Conservation (phyloP, 228 moss, liverwort and hornwort species). For the Sphagnum magellanicum region DNA sequence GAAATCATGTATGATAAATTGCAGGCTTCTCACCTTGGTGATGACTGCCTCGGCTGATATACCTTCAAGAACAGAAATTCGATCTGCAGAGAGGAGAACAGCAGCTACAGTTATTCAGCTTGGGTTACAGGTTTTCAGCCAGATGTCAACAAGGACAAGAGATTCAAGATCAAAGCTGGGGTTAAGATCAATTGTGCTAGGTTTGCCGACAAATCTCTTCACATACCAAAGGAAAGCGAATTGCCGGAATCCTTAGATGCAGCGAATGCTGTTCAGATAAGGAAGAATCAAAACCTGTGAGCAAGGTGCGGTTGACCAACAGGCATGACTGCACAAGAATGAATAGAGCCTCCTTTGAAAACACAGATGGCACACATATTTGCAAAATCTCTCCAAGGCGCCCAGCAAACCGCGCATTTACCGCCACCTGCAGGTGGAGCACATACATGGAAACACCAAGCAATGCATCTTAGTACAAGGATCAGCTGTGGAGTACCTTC, state of each 20-base stretch:
- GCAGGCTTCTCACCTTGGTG: slow-evolving; percentile 22
- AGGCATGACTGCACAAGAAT: slow-evolving; percentile 32
- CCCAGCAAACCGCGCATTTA: slow-evolving; percentile 41
- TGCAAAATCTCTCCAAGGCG: slow-evolving; percentile 26
- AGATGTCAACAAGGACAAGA: no score
- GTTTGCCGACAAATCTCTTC: no score
- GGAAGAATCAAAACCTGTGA: slow-evolving; percentile 20
- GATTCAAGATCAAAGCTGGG: no score
- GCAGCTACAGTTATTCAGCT: no score
- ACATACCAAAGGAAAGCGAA: no score
- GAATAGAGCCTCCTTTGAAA: slow-evolving; percentile 31
- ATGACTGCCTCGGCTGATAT: slow-evolving; percentile 36
- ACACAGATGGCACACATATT: slow-evolving; percentile 34
- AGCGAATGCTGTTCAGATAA: neutral
- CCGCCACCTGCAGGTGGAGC: slow-evolving; percentile 18
- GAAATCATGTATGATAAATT: no score
- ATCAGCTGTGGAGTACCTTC: no score
- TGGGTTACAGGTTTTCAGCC: no score
- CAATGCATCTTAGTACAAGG: no score
- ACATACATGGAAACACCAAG: no score
- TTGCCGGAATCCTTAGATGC: no score
- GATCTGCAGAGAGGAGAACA: slow-evolving; percentile 14
- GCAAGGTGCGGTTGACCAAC: slow-evolving; percentile 43
- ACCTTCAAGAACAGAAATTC: slow-evolving; percentile 36
- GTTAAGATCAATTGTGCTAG: no score